Base-by-base conservation (phyloP, 116 monocot genomes). In the Posidonia oceanica region DNA sequence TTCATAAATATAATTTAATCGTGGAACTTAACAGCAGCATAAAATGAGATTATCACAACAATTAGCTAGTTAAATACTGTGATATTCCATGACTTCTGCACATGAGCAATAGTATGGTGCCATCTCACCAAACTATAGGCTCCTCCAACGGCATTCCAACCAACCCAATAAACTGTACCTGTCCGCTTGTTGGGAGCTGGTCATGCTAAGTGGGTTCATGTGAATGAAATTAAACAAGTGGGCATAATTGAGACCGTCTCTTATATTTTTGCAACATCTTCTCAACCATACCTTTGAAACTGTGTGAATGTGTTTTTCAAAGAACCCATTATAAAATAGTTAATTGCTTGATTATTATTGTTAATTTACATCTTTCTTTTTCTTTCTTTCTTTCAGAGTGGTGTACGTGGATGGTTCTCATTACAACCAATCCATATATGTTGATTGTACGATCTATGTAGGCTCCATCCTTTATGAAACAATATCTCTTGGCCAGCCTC, bases 81-180 rank as follows among this genome's bases (percentile, higher is more conserved):
- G 29, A 29, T 29, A 44, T 44, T 44, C 8, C 7, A 44, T 44
- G 44, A 3, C 8, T 4, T 8, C 8, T 44, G 44, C 44, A 44
- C 44, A 44, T 44, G 4, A 8, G 48, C 48, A 48, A 48, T 12
- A 3, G 13, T 61, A 36, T 13, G 61, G 18, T 61, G 61, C 22
- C 61, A 22, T 5, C 16, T 18, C 40, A 39, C 65, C 40, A 20
- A 65, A 41, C 65, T 18, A 10, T 6, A 18, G 40, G 65, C 18
- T 41, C 18, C 40, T 65, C 41, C 65, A 65, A 65, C 65, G 65
- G 65, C 41, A 40, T 65, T 65, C 65, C 65, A 65, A 65, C 65
- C 40, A 40, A 65, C 17, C 58, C 14, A 58, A 58, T 7, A 58
- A 18, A 48, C 48, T 48, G 48, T 6, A 58, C n/a, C 58, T 6